Base-by-base conservation (phyloP, 192 early-diverging fungal genomes). In the Linnemannia elongata region DNA sequence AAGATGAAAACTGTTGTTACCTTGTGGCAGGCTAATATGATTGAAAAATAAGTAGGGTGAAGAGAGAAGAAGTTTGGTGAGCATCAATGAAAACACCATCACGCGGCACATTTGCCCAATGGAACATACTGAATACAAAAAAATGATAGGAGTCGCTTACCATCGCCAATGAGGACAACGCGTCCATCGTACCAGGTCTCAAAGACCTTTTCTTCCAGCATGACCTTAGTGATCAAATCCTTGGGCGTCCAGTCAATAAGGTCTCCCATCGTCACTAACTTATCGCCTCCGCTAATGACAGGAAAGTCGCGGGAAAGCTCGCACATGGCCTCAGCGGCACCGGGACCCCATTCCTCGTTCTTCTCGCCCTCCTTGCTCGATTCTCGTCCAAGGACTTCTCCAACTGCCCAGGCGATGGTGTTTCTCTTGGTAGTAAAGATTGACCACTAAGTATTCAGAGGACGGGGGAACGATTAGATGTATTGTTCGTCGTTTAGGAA, bases 281-380 rank as follows among this genome's bases (percentile, higher is more conserved):
- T 38, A 22, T 39, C 39, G 22, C 68, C 55, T 39, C 69, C 63
- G 30, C 60, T 66, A 30, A 70, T 66, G 38, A 78, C 17, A 5
- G 78, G 78, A 8, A 76, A 76, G 33, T 66, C 60, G 12, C 60
- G 60, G 3, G 30, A 66, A 33, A 66, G 1, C 27, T 66, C 27
- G 30, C 60, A 54, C 52, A 71, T 71, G 17, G 38, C 36, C 69
- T 79, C 24, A 4, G 78, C 75, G 1, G 68, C 45, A 9, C 42
- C 74, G 12, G 74, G 75, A 20, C 75, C 81, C 81, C 81, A 82
- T 44, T 76, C 81, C 10, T 75, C 41, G 75, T 76, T 74, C 10
- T 45, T 75, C 24, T 69, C 60, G 47, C 33, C 38, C 1, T 10
- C 74, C 6, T 39, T 69, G 66, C 35, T 55, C 22, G 38, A 6